Percentiles rank a stretch among this genome's conserved stretches.
Evolutionary conservation across 805 yeast species (phyloP).

Genomic region (Ogataea populi-albae): DNA sequence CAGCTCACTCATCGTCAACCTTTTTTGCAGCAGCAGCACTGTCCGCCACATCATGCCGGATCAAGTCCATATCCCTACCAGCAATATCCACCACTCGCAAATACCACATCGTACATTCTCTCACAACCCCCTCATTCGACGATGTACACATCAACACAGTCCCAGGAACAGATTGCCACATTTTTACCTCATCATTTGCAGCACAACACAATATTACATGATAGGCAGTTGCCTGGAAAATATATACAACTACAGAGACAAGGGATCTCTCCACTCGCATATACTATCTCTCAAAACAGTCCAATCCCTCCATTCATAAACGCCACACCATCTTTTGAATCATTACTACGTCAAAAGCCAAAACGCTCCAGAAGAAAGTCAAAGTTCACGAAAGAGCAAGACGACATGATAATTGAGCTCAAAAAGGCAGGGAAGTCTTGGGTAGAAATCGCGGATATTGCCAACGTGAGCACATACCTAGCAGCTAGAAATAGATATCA

Average conservation of each 20-base stretch:
- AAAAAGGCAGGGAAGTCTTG: constrained; percentile 65
- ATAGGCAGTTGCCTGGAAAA: constrained; percentile 8
- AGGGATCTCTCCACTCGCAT: constrained; percentile 22
- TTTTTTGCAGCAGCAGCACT: background rate
- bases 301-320: constrained; percentile 30
- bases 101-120: no score
- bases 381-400: constrained; percentile 70
- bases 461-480: constrained; percentile 61
- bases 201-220: constrained; percentile 3
- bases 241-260: constrained; percentile 10
- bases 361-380: constrained; percentile 59
- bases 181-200: constrained; percentile 4
- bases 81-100: constrained; percentile 3
- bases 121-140: background rate
- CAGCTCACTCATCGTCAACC: background rate
- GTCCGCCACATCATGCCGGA: background rate
- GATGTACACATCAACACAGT: background rate
- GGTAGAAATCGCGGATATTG: constrained; percentile 68
- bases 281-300: constrained; percentile 24
- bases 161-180: constrained; percentile 1
- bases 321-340: constrained; percentile 19
- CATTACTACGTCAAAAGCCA: constrained; percentile 25
- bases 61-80: constrained; percentile 2
- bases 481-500: constrained; percentile 80
- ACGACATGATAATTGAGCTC: constrained; percentile 56